phyloP scores from a whole-genome alignment of 2,329 filamentous ascomycete species.

The Bipolaris gigantea region DNA sequence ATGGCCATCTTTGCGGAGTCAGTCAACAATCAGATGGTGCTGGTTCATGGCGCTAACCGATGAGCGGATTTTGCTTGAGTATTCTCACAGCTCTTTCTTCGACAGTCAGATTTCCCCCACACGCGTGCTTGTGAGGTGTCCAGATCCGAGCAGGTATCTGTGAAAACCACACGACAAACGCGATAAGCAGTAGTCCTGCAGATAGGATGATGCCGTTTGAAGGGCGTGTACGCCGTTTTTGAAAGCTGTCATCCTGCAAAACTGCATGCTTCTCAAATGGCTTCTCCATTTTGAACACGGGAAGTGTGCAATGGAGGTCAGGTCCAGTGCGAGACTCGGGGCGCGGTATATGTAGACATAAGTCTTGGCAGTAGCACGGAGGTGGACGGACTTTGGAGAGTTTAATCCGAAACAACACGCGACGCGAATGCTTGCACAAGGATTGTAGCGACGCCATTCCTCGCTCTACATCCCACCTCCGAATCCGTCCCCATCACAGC shows the following conservation, averaged over 20 bases:
- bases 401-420: neutral
- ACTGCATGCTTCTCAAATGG: neutral
- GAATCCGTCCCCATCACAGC: neutral
- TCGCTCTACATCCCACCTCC: neutral
- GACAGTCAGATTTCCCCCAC: slow-evolving; percentile 16
- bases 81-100: slow-evolving; percentile 42
- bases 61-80: slow-evolving; percentile 45
- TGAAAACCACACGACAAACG: slow-evolving; percentile 6
- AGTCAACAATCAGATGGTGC: slow-evolving; percentile 13
- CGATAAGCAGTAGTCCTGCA: slow-evolving; percentile 10
- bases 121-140: neutral
- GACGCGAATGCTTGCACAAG: slow-evolving; percentile 1
- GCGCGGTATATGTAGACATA: neutral
- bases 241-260: neutral
- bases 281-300: slow-evolving; percentile 14
- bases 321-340: neutral
- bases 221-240: neutral
- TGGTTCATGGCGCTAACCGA: slow-evolving; percentile 36
- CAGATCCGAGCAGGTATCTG: slow-evolving; percentile 4
- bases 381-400: slow-evolving; percentile 12
- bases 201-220: slow-evolving; percentile 1
- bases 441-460: neutral
- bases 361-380: slow-evolving; percentile 4
- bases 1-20: slow-evolving; percentile 70
- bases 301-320: neutral